Evolutionary conservation across 2,329 filamentous ascomycete species (phyloP).

Genomic region (Penicillium brasilianum): DNA sequence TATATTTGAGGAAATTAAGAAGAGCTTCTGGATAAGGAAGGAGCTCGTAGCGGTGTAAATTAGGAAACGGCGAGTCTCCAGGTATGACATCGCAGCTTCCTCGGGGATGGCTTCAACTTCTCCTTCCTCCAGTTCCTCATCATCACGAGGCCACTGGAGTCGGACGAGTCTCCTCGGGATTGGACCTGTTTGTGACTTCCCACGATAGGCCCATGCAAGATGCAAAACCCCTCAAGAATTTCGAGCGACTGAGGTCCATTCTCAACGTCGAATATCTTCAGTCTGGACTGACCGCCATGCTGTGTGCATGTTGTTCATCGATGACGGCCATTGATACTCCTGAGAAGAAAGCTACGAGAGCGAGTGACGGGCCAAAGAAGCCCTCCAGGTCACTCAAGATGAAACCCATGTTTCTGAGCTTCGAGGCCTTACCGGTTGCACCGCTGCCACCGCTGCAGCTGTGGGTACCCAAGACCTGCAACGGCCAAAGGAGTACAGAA

Average conservation of each 20-base stretch:
- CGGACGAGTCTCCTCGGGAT: constrained; percentile 20
- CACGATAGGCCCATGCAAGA: too few species aligned
- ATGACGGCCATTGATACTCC: constrained; percentile 14
- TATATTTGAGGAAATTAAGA: background rate
- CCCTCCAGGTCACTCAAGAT: constrained; percentile 1
- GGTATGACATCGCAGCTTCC: constrained; percentile 3
- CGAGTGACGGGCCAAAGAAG: background rate
- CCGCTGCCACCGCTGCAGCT: constrained; percentile 33
- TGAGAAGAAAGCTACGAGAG: constrained; percentile 2
- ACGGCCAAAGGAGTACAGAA: constrained; percentile 23
- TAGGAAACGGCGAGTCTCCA: background rate
- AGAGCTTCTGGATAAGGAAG: background rate
- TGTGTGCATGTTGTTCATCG: constrained; percentile 24
- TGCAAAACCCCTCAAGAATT: too few species aligned
- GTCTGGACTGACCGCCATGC: constrained; percentile 30
- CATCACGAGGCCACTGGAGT: constrained; percentile 24
- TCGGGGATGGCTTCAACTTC: constrained; percentile 8
- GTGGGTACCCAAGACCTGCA: constrained; percentile 36
- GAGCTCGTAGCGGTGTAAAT: constrained; percentile 25
- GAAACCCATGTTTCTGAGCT: constrained; percentile 28
- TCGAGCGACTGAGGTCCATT: constrained; percentile 9
- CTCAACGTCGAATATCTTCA: constrained; percentile 19
- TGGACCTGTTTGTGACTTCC: constrained; percentile 22
- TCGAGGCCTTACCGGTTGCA: constrained; percentile 43
- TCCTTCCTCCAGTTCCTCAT: background rate